Base-by-base conservation (phyloP, 148 eudicot genomes). In the Polygonum maritimum region DNA sequence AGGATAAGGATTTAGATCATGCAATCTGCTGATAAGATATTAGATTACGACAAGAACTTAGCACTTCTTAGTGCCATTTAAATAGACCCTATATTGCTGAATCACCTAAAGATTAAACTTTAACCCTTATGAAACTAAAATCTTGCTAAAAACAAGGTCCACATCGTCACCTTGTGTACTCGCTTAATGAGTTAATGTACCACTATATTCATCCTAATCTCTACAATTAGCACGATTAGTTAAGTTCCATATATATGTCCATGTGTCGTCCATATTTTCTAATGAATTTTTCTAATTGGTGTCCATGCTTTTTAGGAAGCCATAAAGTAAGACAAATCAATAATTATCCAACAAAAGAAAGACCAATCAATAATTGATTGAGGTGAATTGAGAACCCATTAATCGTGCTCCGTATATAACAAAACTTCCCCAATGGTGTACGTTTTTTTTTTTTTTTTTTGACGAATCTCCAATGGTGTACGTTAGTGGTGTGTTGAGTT, bases 281-380 rank as follows among this genome's bases (percentile, higher is more conserved):
- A 26, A 26, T 26, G 13, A 26, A 31, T 38, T 62, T 62, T 62
- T 62, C 26, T 36, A 3, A 62, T 26, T 9, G 69, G 69, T 10
- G 4, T 36, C 19, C n/a, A 33, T 65, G 70, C 70, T 65, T 65
- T 65, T 65, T 13, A 35, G 18, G 19, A 36, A 65, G 19, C 36
- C 39, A 31, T 62, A 63, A 31, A 13, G 31, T 26, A 26, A 26
- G 40, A 67, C 44, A 67, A 35, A 67, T 35, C 71, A 67, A 67
- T 67, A 67, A 36, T 67, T 35, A 35, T 15, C 44, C 10, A 15
- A 1, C 41, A 67, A 67, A 67, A 67, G 36, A 41, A 67, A 67
- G 71, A 67, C 21, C 71, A 67, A 67, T 67, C 71, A 67, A 67
- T 67, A 13, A 36, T 67, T 65, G 71, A 14, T 33, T 65, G 40